Conservation (phyloP, 495 filamentous ascomycete species). For the Daldinia loculata region DNA sequence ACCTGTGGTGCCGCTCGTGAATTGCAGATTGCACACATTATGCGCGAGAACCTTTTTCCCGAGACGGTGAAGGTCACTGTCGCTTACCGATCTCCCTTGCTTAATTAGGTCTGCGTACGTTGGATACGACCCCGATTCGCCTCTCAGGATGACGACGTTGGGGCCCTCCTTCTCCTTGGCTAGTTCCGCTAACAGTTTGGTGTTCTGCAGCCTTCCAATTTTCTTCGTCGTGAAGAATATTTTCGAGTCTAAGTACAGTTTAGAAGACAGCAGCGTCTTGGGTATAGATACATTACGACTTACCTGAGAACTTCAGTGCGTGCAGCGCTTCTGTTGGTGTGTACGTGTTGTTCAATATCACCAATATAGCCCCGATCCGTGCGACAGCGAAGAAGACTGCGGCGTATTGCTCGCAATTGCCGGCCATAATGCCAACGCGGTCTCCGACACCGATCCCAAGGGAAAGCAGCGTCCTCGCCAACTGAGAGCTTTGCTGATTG, state of each 20-base stretch:
- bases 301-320: slow-evolving; percentile 71
- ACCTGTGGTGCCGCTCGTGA: slow-evolving; percentile 75
- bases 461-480: slow-evolving; percentile 66
- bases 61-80: slow-evolving; percentile 45
- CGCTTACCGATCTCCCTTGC: slow-evolving; percentile 50
- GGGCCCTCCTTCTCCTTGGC: slow-evolving; percentile 48
- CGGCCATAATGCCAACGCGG: slow-evolving; percentile 73
- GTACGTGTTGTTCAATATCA: slow-evolving; percentile 78
- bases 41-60: slow-evolving; percentile 61
- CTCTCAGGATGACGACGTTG: slow-evolving; percentile 65
- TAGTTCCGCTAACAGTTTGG: slow-evolving; percentile 62
- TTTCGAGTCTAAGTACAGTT: slow-evolving; percentile 56
- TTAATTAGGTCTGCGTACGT: slow-evolving; percentile 63
- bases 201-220: slow-evolving; percentile 66
- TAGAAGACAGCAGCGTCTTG: not conserved
- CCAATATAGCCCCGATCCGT: slow-evolving; percentile 70
- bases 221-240: slow-evolving; percentile 70
- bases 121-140: slow-evolving; percentile 57
- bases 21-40: slow-evolving; percentile 75
- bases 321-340: slow-evolving; percentile 69
- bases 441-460: slow-evolving; percentile 70
- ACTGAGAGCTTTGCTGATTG: slow-evolving; percentile 64
- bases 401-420: slow-evolving; percentile 76
- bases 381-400: slow-evolving; percentile 73
- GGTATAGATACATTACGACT: slow-evolving; percentile 17